Evolutionary conservation across 2,329 filamentous ascomycete species (phyloP), one percentile per base, ranked within the genome.

Genomic region (Lomentospora prolificans): DNA sequence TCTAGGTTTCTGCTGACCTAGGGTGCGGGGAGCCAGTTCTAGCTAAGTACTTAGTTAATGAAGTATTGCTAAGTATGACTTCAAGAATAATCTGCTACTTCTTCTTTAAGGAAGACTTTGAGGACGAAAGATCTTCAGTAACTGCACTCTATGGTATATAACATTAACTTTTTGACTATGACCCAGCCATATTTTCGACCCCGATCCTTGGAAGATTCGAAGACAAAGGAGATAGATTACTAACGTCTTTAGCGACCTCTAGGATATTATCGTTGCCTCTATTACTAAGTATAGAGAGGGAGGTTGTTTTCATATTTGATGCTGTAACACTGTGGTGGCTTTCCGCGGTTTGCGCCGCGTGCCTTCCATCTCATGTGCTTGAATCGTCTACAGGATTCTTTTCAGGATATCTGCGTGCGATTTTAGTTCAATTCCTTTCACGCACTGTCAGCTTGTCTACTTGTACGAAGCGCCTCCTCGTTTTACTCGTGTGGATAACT

Each of bases 101-200:
- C 30, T 33, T 33, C 12, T 33, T 33, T 12, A 33, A 33, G 30
- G 30, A 33, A 22, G 70, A 73, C 27, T 67, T 65, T 24, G 61
- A 66, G 3, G 65, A 71, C 19, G 69, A 73, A 44, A 68, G 57
- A 10, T 64, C 51, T 7, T 28, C 60, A 4, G 58, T 57, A 10
- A 59, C 27, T 39, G 71, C 71, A 10, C 48, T 75, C 0, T 64
- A 65, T 27, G 66, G 63, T 22, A 60, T 75, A 0, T 41, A 75
- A 4, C 67, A 66, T 14, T 71, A 75, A 31, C 56, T 75, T 1
- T 68, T 75, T 51, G 39, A 9, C 0, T 58, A 64, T 39, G 61
- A 59, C 12, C 57, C 57, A 2, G 27, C 12, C 30, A 57, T 69
- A 0, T 57, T 69, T 14, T 61, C 64, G 0, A 53, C 61, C 6